Evolutionary conservation across 2,329 filamentous ascomycete species (phyloP).

Genomic region (Colletotrichum sp.): DNA sequence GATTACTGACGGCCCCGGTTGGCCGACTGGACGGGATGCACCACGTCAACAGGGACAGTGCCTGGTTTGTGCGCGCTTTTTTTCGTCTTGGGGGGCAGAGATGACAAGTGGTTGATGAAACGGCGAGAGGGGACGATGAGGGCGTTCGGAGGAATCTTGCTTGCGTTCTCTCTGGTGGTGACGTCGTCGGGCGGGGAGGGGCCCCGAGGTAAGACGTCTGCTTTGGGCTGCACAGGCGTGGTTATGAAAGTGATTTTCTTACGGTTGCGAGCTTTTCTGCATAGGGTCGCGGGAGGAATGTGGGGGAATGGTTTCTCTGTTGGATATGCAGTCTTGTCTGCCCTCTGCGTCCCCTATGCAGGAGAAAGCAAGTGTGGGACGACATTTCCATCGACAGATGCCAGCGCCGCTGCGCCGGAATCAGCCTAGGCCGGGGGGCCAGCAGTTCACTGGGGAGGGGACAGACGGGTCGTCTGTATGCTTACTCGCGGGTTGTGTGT

Average conservation of each 20-base stretch:
- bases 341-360: not conserved
- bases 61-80: not conserved
- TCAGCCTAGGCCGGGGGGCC: not conserved
- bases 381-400: not conserved
- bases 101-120: not conserved
- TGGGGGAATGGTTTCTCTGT: not conserved
- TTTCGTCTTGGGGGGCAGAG: not conserved
- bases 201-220: not conserved
- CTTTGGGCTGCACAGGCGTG: not conserved
- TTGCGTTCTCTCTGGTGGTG: not conserved
- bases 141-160: not conserved
- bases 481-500: not conserved
- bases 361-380: not conserved
- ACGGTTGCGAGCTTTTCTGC: not conserved
- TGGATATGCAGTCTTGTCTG: not conserved
- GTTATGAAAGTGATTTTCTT: not conserved
- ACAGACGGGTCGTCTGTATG: not conserved
- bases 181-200: not conserved
- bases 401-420: not conserved
- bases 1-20: not conserved
- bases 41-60: not conserved
- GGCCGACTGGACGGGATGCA: not conserved
- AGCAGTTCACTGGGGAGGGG: not conserved
- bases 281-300: not conserved
- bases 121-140: not conserved